phyloP scores from a whole-genome alignment of 169 alveolate genomes.

The Ichthyophthirius multifiliis region DNA sequence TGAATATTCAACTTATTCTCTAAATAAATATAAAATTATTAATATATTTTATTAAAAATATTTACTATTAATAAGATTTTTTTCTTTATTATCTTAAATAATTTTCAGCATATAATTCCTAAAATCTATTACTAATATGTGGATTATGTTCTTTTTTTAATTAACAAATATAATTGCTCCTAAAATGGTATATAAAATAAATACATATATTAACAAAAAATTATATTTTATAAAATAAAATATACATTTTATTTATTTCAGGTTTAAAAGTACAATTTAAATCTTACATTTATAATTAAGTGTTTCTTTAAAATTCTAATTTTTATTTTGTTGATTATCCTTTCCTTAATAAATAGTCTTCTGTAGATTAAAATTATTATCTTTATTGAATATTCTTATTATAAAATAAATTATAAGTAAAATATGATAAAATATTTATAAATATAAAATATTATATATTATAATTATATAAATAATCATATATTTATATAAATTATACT shows the following conservation, averaged over 20 bases:
- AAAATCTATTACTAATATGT: neutral
- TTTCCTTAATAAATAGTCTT: neutral
- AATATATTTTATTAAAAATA: neutral
- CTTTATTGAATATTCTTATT: too few relatives aligned
- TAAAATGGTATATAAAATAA: neutral
- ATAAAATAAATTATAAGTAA: too few relatives aligned
- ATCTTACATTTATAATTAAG: neutral
- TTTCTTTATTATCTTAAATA: neutral
- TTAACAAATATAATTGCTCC: neutral
- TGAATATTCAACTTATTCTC: neutral
- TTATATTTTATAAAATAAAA: neutral
- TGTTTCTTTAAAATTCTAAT: neutral
- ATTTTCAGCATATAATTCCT: neutral
- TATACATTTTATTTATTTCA: neutral
- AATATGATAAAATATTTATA: too few relatives aligned
- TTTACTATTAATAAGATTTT: neutral
- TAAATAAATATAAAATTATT: neutral
- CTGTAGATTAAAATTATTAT: too few relatives aligned
- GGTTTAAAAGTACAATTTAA: neutral
- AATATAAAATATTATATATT: too few relatives aligned
- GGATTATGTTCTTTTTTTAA: neutral
- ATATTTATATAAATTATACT: too few relatives aligned
- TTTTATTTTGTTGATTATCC: neutral
- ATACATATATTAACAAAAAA: too few relatives aligned
- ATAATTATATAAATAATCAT: too few relatives aligned